Base-by-base conservation (phyloP, 2,329 filamentous ascomycete genomes). In the Aspergillus pseudoviridinutans region DNA sequence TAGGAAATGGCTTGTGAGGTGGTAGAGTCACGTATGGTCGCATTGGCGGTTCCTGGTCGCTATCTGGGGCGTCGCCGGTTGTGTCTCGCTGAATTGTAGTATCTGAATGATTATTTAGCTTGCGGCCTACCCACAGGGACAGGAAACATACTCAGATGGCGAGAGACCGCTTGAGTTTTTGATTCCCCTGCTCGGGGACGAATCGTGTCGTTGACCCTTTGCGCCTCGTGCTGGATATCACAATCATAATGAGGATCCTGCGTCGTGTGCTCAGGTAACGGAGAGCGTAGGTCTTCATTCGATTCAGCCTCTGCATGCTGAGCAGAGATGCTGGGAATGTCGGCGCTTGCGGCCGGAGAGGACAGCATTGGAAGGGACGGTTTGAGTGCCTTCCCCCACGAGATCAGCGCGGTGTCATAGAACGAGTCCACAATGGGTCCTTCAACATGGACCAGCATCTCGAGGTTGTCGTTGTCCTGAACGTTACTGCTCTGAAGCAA, bases 401-500 rank as follows among this genome's bases (percentile, higher is more conserved):
- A 88, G 7, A 92, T 80, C 42, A 92, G 70, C 0, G 87, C 87
- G 61, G 87, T 86, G 61, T 93, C 90, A 68, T 91, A 92, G 25
- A 92, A 73, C 1, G 85, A 84, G 64, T 92, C 87, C 0, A 92
- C 89, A 57, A 92, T 89, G 0, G 88, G 84, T 0, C 90, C 90
- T 73, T 92, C 88, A 0, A 91, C 69, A 55, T 90, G 88, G 2
- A 84, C 80, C 82, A 91, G 86, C 89, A 93, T 92, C 71, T 93
- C 90, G 55, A 92, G 59, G 62, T 93, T 93, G 64, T 90, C 87
- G 54, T 91, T 92, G 61, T 91, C 74, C 63, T 83, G 80, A 51
- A 92, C 88, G 66, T 92, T 93, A 70, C 91, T 91, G 75, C 88
- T 92, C 73, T 89, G 87, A 1, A 92, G 70, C 1, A 90, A 76